A percentile compares a stretch with the other conserved stretches of the same genome.
These are phyloP conservation scores for Saccharomycopsis hybrid DNA, from an alignment of 1,139 yeast species.

Conservation along the genomic window DNA sequence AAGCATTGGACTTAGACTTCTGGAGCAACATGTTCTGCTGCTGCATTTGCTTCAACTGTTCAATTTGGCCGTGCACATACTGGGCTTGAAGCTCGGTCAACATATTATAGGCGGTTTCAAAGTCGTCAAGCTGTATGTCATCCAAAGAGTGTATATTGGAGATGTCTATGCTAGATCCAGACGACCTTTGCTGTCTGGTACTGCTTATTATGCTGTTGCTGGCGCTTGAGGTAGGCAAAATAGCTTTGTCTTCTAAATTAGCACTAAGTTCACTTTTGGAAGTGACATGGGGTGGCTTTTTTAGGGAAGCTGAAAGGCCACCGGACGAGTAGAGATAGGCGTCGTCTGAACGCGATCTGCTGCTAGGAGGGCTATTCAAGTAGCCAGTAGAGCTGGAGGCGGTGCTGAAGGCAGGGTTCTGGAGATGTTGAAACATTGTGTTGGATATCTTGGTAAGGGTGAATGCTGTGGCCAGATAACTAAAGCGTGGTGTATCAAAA, in stretches of 20 bases:
- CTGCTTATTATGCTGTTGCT: background rate
- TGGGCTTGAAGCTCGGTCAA: constrained; percentile 13
- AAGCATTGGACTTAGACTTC: background rate
- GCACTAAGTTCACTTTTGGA: too few species aligned
- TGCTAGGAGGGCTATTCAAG: constrained; percentile 9
- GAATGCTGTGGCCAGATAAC: too few species aligned
- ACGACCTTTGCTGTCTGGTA: background rate
- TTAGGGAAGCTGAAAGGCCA: too few species aligned
- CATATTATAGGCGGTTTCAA: constrained; percentile 17
- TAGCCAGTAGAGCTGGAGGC: background rate
- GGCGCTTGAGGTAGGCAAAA: too few species aligned
- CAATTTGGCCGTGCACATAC: constrained; percentile 13
- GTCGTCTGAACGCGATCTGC: constrained; percentile 7
- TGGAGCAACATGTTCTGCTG: constrained; percentile 13
- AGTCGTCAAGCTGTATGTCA: constrained; percentile 14
- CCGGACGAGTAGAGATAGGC: too few species aligned
- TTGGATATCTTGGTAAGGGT: background rate
- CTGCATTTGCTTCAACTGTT: constrained; percentile 12
- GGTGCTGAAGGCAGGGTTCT: background rate
- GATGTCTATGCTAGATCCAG: constrained; percentile 4
- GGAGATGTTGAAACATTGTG: constrained; percentile 1
- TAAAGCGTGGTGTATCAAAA: too few species aligned
- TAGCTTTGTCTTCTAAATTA: too few species aligned
- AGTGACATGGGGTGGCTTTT: too few species aligned
- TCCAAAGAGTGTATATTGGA: constrained; percentile 11